Percentiles rank a stretch among this genome's conserved stretches.
Evolutionary conservation across 768 basidiomycete genomes (phyloP).

Genomic region (Kwoniella sp.): DNA sequence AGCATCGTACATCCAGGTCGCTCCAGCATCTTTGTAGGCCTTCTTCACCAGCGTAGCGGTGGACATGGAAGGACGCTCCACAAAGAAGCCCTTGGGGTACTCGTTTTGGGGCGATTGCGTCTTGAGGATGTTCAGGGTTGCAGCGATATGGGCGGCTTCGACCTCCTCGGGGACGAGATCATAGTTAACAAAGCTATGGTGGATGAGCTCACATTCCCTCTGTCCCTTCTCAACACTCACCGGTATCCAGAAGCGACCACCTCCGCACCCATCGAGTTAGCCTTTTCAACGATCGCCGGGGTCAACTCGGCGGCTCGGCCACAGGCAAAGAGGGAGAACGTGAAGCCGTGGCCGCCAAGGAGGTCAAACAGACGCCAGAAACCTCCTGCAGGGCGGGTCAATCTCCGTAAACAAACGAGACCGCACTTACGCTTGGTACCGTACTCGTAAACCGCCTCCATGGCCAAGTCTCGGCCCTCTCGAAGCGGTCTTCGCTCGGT

Average conservation of each 20-base stretch:
- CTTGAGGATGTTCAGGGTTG: not conserved
- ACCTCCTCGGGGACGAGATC: not conserved
- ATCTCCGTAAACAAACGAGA: too few relatives aligned
- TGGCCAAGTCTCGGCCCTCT: not conserved
- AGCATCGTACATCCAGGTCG: not conserved
- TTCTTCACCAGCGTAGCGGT: not conserved
- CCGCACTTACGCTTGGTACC: not conserved
- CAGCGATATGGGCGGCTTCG: not conserved
- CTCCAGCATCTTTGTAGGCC: not conserved
- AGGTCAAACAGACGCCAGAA: not conserved
- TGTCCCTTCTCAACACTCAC: too few relatives aligned
- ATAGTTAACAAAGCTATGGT: not conserved
- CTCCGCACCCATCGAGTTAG: not conserved
- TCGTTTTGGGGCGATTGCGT: not conserved
- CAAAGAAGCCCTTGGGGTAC: not conserved
- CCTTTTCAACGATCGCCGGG: not conserved
- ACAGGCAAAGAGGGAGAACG: not conserved
- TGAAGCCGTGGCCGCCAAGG: not conserved
- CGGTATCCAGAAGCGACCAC: not conserved
- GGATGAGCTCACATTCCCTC: too few relatives aligned
- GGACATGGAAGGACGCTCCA: not conserved
- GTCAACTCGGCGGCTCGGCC: not conserved
- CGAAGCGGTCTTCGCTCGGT: not conserved
- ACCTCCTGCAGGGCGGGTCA: too few relatives aligned
- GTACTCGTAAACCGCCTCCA: not conserved